A percentile compares a stretch with the other conserved stretches of the same genome.
Evolutionary conservation across 192 early-diverging fungal species (phyloP).

Genomic region (Coemansia sp.): DNA sequence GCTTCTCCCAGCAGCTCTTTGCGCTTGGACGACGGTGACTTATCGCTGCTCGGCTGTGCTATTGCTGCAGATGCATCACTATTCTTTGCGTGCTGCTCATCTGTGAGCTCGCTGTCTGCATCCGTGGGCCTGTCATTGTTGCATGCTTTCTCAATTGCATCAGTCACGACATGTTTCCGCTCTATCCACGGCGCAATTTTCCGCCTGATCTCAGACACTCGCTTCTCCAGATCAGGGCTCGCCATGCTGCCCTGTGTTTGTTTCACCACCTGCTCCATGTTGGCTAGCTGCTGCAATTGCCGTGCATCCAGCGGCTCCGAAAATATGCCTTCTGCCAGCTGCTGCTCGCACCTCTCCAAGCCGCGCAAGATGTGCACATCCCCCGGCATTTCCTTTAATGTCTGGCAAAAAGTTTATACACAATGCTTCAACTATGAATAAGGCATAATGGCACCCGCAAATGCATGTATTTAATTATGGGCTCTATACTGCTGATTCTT

Average conservation of each 20-base stretch:
- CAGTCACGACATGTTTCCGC: slow-evolving; percentile 24
- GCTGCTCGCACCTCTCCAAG: slow-evolving; percentile 26
- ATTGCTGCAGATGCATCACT: not conserved
- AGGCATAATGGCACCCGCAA: too few relatives aligned
- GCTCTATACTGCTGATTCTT: too few relatives aligned
- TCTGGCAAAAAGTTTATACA: not conserved
- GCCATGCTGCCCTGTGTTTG: not conserved
- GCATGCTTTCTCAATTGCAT: not conserved
- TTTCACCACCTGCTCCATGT: slow-evolving; percentile 26
- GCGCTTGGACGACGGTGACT: slow-evolving; percentile 22
- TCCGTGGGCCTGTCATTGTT: not conserved
- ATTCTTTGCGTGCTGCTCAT: not conserved
- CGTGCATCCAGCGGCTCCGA: slow-evolving; percentile 33
- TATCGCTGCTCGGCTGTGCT: too few relatives aligned
- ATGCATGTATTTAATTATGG: too few relatives aligned
- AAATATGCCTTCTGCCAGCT: slow-evolving; percentile 18
- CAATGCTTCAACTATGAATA: too few relatives aligned
- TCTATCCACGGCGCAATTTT: slow-evolving; percentile 28
- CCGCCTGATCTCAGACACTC: slow-evolving; percentile 10
- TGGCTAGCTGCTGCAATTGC: slow-evolving; percentile 35
- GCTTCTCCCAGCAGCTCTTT: slow-evolving; percentile 45
- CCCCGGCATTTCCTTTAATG: not conserved
- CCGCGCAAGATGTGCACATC: slow-evolving; percentile 21
- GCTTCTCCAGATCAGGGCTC: slow-evolving; percentile 3
- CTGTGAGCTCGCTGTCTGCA: not conserved